These are phyloP conservation scores for Cubamyces lactineus DNA, from an alignment of 768 basidiomycete species.

Conservation along the genomic window DNA sequence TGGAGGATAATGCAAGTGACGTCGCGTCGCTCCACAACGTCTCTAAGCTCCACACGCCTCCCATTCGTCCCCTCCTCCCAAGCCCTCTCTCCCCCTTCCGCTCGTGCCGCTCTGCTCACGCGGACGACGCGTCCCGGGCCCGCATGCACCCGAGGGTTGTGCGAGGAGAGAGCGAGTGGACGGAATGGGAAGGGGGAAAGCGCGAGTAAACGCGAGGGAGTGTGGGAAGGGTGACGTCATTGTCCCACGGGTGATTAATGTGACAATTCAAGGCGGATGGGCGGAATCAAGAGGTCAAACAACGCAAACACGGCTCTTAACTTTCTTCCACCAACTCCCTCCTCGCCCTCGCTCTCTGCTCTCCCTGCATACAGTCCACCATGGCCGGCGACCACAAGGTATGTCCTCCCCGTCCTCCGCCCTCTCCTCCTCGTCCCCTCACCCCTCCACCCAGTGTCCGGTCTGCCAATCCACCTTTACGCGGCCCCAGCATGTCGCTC, in stretches of 20 bases:
- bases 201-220: neutral
- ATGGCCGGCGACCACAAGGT: constrained; percentile 41
- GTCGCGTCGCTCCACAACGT: constrained; percentile 24
- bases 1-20: constrained; percentile 21
- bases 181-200: neutral
- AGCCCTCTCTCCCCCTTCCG: neutral
- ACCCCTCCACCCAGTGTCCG: constrained; percentile 53
- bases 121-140: neutral
- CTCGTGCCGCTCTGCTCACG: neutral
- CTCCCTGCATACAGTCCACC: constrained; percentile 8
- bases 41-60: constrained; percentile 18
- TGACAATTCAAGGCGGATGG: constrained; percentile 16
- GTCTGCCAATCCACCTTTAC: constrained; percentile 89
- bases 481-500: constrained; percentile 85
- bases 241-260: constrained; percentile 26
- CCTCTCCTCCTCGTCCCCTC: constrained; percentile 13
- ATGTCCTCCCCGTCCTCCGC: constrained; percentile 13
- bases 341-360: constrained; percentile 12
- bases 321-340: constrained; percentile 25
- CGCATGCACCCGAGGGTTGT: neutral
- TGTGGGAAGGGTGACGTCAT: constrained; percentile 23
- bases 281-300: constrained; percentile 15
- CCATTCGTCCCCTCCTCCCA: neutral
- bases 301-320: constrained; percentile 18
- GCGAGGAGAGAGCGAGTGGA: neutral